Conservation (phyloP, 2,329 filamentous ascomycete species). For the Xylaria sp. region DNA sequence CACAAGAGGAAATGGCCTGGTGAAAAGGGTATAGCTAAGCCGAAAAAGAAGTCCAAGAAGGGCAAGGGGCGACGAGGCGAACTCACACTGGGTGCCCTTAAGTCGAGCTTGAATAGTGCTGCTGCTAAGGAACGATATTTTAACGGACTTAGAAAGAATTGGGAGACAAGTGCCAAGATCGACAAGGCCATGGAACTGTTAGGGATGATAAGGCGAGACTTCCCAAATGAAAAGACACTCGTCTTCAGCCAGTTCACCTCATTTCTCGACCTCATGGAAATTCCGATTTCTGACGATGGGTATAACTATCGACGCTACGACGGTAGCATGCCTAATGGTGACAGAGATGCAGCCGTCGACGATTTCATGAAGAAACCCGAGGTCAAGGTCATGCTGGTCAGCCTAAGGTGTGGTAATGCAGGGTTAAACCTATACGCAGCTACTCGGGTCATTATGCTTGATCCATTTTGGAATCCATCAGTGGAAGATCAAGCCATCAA, state of each 20-base stretch:
- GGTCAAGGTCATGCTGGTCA: slow-evolving; percentile 71
- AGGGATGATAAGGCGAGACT: slow-evolving; percentile 40
- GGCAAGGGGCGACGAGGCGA: slow-evolving; percentile 33
- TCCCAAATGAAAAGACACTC: slow-evolving; percentile 48
- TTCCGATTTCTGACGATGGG: slow-evolving; percentile 45
- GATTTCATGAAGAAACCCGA: slow-evolving; percentile 45
- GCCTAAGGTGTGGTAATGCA: slow-evolving; percentile 79
- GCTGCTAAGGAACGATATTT: slow-evolving; percentile 46
- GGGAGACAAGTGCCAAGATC: slow-evolving; percentile 49
- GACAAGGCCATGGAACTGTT: slow-evolving; percentile 49
- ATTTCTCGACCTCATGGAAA: slow-evolving; percentile 51
- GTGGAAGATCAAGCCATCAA: slow-evolving; percentile 82
- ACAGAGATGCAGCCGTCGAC: slow-evolving; percentile 44
- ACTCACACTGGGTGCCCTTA: slow-evolving; percentile 43
- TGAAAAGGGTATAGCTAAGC: slow-evolving; percentile 16
- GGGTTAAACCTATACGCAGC: slow-evolving; percentile 78
- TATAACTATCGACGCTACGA: slow-evolving; percentile 49
- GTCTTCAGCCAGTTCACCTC: slow-evolving; percentile 52
- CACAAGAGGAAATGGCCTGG: slow-evolving; percentile 32
- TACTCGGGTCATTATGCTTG: slow-evolving; percentile 77
- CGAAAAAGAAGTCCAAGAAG: slow-evolving; percentile 33
- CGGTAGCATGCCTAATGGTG: slow-evolving; percentile 44
- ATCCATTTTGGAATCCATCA: slow-evolving; percentile 83
- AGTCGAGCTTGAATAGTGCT: slow-evolving; percentile 41
- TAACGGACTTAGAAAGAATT: slow-evolving; percentile 44